Base-by-base conservation (phyloP, 2,329 filamentous ascomycete genomes). In the Ophiostoma montium region DNA sequence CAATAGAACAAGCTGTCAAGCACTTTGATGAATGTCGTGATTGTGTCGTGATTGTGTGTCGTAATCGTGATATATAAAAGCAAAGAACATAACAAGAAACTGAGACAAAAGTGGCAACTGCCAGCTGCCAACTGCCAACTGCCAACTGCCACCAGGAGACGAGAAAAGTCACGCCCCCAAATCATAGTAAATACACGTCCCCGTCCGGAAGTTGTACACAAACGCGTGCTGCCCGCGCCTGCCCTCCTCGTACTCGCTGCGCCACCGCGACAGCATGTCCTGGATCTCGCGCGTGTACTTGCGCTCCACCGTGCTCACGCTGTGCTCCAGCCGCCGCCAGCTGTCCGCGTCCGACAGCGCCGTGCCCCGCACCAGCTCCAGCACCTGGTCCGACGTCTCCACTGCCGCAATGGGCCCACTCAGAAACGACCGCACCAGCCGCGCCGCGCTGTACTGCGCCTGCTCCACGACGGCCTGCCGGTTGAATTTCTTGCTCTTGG, bases 401-500 rank as follows among this genome's bases (percentile, higher is more conserved):
- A 96, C 82, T 1, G 89, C 90, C 10, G 85, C 77, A 51, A 95
- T 85, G 0, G 88, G 87, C 0, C 86, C 86, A 30, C 83, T 76
- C 5, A 86, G 70, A 56, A 87, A 87, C 5, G 76, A 76, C 31
- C 82, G 76, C 12, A 87, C 74, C 33, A 89, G 71, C 50, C 75
- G 76, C 30, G 76, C 72, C 5, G 70, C 71, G 54, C 69, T 72
- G 50, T 61, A 62, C 64, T 78, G 78, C 53, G 82, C 82, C 56
- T 89, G 84, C 61, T 94, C 86, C 44, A 95, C 81, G 46, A 96
- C 87, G 27, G 82, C 82, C 60, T 81, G 80, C 48, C 90, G 80
- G 65, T 95, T 95, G 54, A 84, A 85, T 68, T 95, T 96, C 66
- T 95, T 95, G 63, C 82, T 87, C 58, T 82, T 80, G 46, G 87